Base-by-base conservation (phyloP, 1,284 basidiomycete species). In the Jaminaea rosea region DNA sequence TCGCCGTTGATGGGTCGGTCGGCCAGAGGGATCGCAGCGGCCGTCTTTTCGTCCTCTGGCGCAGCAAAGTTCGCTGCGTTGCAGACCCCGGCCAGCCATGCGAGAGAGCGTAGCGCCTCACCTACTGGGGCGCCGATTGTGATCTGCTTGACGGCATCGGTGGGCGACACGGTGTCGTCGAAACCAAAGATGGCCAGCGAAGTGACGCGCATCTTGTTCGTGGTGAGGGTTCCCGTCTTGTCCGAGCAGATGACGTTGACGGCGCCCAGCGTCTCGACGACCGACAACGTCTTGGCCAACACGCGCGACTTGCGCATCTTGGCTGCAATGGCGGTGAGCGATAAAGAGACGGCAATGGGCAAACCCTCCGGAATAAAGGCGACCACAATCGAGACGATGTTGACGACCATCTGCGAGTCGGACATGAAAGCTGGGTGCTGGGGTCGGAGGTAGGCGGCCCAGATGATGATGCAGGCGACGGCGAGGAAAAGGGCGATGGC, bases 201-300 rank as follows among this genome's bases (percentile, higher is more conserved):
- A 75, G 76, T 55, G 54, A 62, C 65, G 10, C 54, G 53, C 63
- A 67, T 65, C 44, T 50, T 53, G 69, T 85, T 85, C 44, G 81
- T 75, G 10, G 84, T 86, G 45, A 86, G 75, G 8, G 84, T 86
- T 8, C 84, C 84, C 1, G 84, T 86, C 74, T 86, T 86, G 69
- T 86, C 84, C 4, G 84, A 84, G 17, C 83, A 83, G 19, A 85
- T 75, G 21, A 85, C 77, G 0, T 83, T 84, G 46, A 84, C 78
- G 1, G 78, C 75, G 0, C 83, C 82, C 24, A 86, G 78, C 1
- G 84, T 86, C 70, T 86, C 84, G 58, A 82, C 80, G 0, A 81
- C 82, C 44, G 81, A 78, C 49, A 84, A 75, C 53, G 79, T 79
- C 62, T 10, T 85, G 82, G 52, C 82, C 80, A 72, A 77, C 1